Base-by-base conservation (phyloP, 768 basidiomycete genomes). In the Serendipita sp. region DNA sequence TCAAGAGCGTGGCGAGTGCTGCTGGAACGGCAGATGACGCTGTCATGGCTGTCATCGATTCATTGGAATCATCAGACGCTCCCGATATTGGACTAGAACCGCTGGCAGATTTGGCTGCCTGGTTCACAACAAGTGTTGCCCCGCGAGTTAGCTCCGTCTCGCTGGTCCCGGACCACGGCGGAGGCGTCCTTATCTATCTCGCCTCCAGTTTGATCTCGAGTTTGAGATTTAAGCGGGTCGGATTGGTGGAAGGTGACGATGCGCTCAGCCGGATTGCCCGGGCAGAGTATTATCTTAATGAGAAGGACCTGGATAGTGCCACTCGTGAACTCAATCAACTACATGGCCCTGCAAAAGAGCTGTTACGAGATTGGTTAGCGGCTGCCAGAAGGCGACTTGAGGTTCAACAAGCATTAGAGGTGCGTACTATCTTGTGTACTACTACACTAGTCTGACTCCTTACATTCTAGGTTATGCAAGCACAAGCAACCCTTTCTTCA, bases 291-390 rank as follows among this genome's bases (percentile, higher is more conserved):
- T 82, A 89, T 73, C 74, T 98, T 71, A 86, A 86, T 66, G 90
- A 94, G 77, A 93, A 96, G 78, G 91, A 97, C 71, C 75, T 99
- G 66, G 95, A 94, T 69, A 80, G 78, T 68, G 95, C 95, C 18
- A 78, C 93, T 41, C 79, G 95, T 64, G 94, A 97, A 75, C 78
- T 97, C 34, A 99, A 97, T 73, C 88, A 91, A 74, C 76, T 99
- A 64, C 83, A 79, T 38, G 95, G 94, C 1, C 83, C 88, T 66
- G 88, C 88, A 15, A 88, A 85, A 74, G 72, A 80, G 63, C 72
- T 95, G 62, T 70, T 89, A 63, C 76, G 79, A 41, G 95, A 98
- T 75, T 99, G 95, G 96, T 76, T 99, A 45, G 84, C 85, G 69
- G 92, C 91, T 69, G 93, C 92, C 8, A 79, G 95, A 68, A 79